A percentile compares a stretch with the other conserved stretches of the same genome.
Conservation (phyloP, 148 eudicot genomes). For the Silene conica region DNA sequence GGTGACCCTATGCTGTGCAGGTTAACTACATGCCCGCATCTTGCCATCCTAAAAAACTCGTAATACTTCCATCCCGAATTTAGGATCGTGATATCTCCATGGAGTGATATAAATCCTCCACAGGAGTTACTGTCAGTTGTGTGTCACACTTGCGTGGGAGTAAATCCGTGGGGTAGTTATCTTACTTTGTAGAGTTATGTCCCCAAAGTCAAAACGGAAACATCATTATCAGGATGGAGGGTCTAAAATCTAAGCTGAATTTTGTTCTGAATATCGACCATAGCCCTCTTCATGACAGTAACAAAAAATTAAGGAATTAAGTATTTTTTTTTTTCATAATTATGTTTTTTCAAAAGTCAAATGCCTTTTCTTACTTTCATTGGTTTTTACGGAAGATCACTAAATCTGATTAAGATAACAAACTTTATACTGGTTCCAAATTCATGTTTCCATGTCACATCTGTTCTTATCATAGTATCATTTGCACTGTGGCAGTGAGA, state of each 20-base stretch:
- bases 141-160: too few species aligned
- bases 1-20: too few species aligned
- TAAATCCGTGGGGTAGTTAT: too few species aligned
- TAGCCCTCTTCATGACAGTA: neutral
- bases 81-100: too few species aligned
- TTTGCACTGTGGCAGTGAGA: too few species aligned
- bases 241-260: neutral
- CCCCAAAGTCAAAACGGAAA: too few species aligned
- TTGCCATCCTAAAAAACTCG: too few species aligned
- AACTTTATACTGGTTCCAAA: neutral
- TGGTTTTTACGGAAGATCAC: neutral
- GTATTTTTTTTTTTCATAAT: neutral
- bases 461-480: neutral
- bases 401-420: neutral
- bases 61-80: too few species aligned
- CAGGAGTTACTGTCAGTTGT: too few species aligned
- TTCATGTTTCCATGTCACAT: neutral
- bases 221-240: neutral
- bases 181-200: too few species aligned
- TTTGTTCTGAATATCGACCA: neutral
- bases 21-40: too few species aligned
- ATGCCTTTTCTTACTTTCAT: neutral
- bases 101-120: too few species aligned
- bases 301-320: neutral
- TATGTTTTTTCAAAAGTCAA: neutral